Evolutionary conservation across 495 filamentous ascomycete species (phyloP).

Genomic region (Penicillium flavigenum): DNA sequence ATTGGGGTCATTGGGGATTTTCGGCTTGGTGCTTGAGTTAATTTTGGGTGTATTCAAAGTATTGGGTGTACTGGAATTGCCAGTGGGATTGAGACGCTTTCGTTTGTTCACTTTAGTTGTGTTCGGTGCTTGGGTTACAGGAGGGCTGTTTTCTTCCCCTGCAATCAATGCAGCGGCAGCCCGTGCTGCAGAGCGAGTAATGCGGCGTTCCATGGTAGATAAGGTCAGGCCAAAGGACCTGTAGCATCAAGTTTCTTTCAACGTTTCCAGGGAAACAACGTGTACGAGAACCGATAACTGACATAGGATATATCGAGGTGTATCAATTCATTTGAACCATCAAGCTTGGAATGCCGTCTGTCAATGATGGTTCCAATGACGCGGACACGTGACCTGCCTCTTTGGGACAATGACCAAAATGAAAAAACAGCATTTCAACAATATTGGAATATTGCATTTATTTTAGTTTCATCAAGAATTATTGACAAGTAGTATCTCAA

Average conservation of each 20-base stretch:
- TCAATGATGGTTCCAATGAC: not conserved
- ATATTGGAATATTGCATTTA: slow-evolving; percentile 1
- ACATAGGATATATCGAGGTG: not conserved
- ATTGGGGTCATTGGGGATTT: not conserved
- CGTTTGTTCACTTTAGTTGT: not conserved
- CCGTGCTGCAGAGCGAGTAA: slow-evolving; percentile 28
- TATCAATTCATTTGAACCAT: not conserved
- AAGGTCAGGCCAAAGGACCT: not conserved
- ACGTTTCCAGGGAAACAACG: not conserved
- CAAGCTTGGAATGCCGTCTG: not conserved
- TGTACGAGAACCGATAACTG: not conserved
- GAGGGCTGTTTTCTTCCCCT: slow-evolving; percentile 1
- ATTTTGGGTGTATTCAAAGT: not conserved
- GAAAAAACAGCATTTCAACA: not conserved
- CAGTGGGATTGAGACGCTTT: not conserved
- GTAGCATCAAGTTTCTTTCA: not conserved
- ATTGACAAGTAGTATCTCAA: slow-evolving; percentile 5
- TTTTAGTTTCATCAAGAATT: slow-evolving; percentile 11
- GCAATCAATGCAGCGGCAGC: slow-evolving; percentile 18
- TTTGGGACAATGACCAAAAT: not conserved
- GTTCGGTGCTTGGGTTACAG: not conserved
- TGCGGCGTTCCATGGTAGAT: slow-evolving; percentile 17
- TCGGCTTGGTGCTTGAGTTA: not conserved
- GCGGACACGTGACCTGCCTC: not conserved
- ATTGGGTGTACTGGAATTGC: not conserved